A percentile compares a stretch with the other conserved stretches of the same genome.
Evolutionary conservation across 2,329 filamentous ascomycete genomes (phyloP).

Genomic region (Fusarium equiseti): DNA sequence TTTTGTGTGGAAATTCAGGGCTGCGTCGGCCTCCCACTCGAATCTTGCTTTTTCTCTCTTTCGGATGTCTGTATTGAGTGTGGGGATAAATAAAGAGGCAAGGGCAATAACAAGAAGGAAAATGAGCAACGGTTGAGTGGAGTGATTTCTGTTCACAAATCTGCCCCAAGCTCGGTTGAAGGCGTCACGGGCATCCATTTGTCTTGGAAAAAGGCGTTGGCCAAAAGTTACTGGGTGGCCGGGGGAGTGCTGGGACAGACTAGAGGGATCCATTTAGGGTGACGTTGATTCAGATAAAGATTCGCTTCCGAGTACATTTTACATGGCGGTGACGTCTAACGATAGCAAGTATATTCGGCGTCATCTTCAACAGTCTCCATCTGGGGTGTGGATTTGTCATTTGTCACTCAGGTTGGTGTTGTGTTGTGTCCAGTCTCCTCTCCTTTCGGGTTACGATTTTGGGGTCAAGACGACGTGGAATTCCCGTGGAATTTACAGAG

Average conservation of each 20-base stretch:
- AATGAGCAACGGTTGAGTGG: slow-evolving; percentile 21
- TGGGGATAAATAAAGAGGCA: slow-evolving; percentile 28
- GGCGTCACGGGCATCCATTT: slow-evolving; percentile 41
- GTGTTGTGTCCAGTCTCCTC: slow-evolving; percentile 5
- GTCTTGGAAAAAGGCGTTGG: slow-evolving; percentile 35
- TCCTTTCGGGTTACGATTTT: slow-evolving; percentile 36
- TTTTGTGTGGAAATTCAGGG: background rate
- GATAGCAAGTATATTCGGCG: slow-evolving; percentile 25
- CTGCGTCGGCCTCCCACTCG: background rate
- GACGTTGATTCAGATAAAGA: slow-evolving; percentile 37
- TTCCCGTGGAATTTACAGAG: slow-evolving; percentile 32
- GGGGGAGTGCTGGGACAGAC: slow-evolving; percentile 20
- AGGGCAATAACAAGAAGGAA: slow-evolving; percentile 29
- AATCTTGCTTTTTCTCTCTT: slow-evolving; percentile 20
- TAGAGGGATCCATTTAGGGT: slow-evolving; percentile 37
- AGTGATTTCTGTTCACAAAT: slow-evolving; percentile 30
- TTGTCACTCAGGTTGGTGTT: slow-evolving; percentile 9
- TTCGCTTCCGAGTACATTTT: slow-evolving; percentile 22
- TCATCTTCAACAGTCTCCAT: slow-evolving; percentile 37
- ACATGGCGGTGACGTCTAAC: slow-evolving; percentile 20
- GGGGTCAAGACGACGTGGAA: slow-evolving; percentile 33
- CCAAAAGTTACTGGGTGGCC: slow-evolving; percentile 36
- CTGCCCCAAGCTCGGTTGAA: slow-evolving; percentile 30
- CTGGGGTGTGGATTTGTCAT: slow-evolving; percentile 33
- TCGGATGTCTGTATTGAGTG: background rate